Conservation (phyloP, 2,329 filamentous ascomycete species). For the Corinectria fuckeliana region DNA sequence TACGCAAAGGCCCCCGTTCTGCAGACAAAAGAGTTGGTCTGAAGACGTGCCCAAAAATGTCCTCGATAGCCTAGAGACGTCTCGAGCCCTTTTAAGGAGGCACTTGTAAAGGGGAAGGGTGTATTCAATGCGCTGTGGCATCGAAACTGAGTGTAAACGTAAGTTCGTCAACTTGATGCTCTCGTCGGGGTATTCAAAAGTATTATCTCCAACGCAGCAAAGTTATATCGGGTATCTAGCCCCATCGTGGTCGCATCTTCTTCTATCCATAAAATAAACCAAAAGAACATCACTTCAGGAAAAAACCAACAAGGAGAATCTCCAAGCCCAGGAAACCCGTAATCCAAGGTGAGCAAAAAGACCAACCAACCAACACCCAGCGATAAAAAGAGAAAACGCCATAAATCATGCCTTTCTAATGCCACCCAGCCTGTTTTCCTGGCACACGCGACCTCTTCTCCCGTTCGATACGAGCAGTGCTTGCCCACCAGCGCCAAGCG, state of each 20-base stretch:
- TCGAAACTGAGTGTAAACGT: background rate
- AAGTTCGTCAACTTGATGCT: background rate
- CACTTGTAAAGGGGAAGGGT: no score
- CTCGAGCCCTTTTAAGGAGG: no score
- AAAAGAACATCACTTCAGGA: background rate
- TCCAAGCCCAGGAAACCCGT: background rate
- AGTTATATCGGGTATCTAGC: conserved; percentile 30
- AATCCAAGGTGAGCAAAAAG: background rate
- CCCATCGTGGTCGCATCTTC: conserved; percentile 11
- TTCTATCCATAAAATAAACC: background rate
- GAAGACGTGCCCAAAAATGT: no score
- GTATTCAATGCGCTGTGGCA: background rate
- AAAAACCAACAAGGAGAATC: background rate
- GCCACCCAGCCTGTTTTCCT: conserved; percentile 15
- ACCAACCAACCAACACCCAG: conserved; percentile 3
- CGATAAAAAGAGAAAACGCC: conserved; percentile 23
- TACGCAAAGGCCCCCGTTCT: no score
- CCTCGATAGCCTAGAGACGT: no score
- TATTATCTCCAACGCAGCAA: conserved; percentile 14
- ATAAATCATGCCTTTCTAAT: conserved; percentile 26
- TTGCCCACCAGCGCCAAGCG: conserved; percentile 12
- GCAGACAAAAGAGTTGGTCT: no score
- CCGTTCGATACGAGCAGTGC: conserved; percentile 11
- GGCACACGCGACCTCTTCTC: conserved; percentile 11
- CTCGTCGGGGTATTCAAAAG: background rate